phyloP scores from a whole-genome alignment of 495 filamentous ascomycete genomes.

The Xylona heveae region DNA sequence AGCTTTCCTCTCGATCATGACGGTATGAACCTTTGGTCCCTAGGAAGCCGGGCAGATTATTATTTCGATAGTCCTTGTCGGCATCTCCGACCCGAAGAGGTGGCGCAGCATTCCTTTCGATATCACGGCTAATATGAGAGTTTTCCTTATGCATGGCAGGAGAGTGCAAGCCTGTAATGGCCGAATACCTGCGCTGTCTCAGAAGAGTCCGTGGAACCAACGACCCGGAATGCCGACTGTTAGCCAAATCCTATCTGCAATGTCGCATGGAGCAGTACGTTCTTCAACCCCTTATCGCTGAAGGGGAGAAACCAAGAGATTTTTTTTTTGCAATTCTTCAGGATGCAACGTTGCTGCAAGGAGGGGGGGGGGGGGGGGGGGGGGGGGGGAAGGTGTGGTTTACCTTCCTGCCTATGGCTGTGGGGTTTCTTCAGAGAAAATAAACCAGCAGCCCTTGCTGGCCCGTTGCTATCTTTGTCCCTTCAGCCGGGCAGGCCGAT shows the following conservation, averaged over 20 bases:
- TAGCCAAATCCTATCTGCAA: conserved; percentile 71
- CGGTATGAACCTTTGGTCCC: conserved; percentile 34
- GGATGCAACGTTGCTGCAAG: conserved; percentile 2
- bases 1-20: conserved; percentile 95
- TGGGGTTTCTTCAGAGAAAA: no score
- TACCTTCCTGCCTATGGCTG: no score
- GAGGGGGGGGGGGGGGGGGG: no score
- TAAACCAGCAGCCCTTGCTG: no score
- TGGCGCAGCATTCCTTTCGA: neutral
- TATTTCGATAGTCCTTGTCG: conserved; percentile 1
- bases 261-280: conserved; percentile 91
- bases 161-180: conserved; percentile 83
- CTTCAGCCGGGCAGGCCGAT: no score
- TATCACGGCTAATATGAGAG: neutral
- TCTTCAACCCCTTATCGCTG: no score
- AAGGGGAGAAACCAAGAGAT: no score
- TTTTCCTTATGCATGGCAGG: conserved; percentile 26
- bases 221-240: conserved; percentile 56
- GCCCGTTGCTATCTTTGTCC: no score
- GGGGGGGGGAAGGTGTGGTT: no score
- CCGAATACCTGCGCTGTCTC: conserved; percentile 63
- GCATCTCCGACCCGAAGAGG: neutral
- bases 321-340: conserved; percentile 1
- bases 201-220: conserved; percentile 65
- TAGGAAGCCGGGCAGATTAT: conserved; percentile 6